Evolutionary conservation across 108 stramenopile species (phyloP).

Genomic region (Pinguiococcus pyrenoidosus): DNA sequence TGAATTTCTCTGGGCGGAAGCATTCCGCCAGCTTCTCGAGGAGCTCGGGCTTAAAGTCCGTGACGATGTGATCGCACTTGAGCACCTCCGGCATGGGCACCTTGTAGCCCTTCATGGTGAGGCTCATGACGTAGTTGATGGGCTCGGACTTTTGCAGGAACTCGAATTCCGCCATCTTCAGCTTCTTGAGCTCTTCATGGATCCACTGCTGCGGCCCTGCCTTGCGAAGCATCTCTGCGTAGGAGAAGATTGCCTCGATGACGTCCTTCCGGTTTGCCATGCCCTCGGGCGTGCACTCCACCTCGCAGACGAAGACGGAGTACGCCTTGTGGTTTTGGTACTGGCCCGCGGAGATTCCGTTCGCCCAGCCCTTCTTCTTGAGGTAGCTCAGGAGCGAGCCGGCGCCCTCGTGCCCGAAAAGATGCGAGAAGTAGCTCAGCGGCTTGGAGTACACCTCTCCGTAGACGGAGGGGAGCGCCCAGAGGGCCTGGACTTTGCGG

Average conservation of each 20-base stretch:
- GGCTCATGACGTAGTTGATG: conserved; percentile 38
- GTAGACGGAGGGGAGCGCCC: conserved; percentile 13
- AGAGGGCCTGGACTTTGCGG: background rate
- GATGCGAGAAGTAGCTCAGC: conserved; percentile 44
- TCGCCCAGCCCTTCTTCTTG: conserved; percentile 50
- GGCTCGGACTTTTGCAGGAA: conserved; percentile 48
- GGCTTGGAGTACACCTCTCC: conserved; percentile 18
- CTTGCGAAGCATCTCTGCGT: conserved; percentile 40
- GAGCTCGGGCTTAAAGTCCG: conserved; percentile 34
- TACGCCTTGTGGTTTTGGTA: conserved; percentile 27
- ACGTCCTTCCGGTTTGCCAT: conserved; percentile 38
- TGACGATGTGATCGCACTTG: conserved; percentile 46
- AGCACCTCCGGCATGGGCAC: too few relatives aligned
- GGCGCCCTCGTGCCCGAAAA: conserved; percentile 61
- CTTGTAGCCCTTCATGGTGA: conserved; percentile 45
- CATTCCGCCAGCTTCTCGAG: too few relatives aligned
- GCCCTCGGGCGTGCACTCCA: conserved; percentile 51
- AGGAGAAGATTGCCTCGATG: conserved; percentile 43
- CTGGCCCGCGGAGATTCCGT: conserved; percentile 47
- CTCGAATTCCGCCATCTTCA: conserved; percentile 43
- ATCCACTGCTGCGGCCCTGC: conserved; percentile 50
- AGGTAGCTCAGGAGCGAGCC: conserved; percentile 49
- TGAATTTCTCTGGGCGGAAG: too few relatives aligned
- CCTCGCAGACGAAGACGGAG: conserved; percentile 34
- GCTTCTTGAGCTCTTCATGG: conserved; percentile 41